A percentile compares a stretch with the other conserved stretches of the same genome.
Conservation (phyloP, 2,329 filamentous ascomycete species). For the Sporothrix mexicana region DNA sequence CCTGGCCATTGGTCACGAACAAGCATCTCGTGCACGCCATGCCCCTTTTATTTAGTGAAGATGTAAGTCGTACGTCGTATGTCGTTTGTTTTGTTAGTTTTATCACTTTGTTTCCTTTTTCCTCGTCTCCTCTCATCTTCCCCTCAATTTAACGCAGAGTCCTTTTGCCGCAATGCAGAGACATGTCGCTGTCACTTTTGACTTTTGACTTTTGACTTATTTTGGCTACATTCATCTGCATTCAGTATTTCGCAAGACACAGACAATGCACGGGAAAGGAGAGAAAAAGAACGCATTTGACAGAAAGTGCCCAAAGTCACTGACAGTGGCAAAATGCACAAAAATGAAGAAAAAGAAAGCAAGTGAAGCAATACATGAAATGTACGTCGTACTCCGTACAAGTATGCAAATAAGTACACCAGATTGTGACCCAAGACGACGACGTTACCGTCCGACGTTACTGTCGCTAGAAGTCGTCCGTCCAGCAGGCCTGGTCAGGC, state of each 20-base stretch:
- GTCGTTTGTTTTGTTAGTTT: slow-evolving; percentile 6
- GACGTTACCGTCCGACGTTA: background rate
- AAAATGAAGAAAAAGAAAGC: too few relatives aligned
- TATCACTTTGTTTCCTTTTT: background rate
- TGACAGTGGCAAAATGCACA: too few relatives aligned
- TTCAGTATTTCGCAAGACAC: background rate
- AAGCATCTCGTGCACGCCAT: background rate
- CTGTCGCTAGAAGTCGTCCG: background rate
- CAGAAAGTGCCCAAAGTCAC: background rate
- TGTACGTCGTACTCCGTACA: too few relatives aligned
- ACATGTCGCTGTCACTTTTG: too few relatives aligned
- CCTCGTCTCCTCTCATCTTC: background rate
- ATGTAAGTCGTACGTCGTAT: background rate
- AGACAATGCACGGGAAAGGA: background rate
- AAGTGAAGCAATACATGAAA: too few relatives aligned
- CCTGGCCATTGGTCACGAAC: background rate
- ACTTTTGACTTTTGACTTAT: background rate
- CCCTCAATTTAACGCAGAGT: background rate
- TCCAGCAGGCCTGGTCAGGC: too few relatives aligned
- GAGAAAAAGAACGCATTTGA: slow-evolving; percentile 6
- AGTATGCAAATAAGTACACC: too few relatives aligned
- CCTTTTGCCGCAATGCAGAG: background rate
- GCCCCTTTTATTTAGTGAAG: background rate
- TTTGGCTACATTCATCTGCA: background rate
- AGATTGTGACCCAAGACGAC: background rate